These are phyloP conservation scores for Coemansia asiatica DNA, from an alignment of 192 early-diverging fungal genomes.

Conservation along the genomic window DNA sequence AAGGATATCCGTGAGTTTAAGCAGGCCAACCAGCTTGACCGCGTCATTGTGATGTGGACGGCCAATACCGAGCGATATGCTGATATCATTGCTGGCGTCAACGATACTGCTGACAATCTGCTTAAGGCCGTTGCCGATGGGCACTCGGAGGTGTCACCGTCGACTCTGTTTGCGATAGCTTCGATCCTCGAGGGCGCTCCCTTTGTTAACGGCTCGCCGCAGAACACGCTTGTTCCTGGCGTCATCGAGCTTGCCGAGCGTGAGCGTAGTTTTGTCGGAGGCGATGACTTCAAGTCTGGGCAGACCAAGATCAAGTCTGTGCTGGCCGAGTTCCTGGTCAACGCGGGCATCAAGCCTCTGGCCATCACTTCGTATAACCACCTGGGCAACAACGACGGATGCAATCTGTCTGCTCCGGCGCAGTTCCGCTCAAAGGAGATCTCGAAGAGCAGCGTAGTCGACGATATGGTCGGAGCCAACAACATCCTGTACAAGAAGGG, in stretches of 20 bases:
- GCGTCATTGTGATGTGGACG: constrained; percentile 97
- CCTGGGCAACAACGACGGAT: constrained; percentile 99
- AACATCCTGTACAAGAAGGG: constrained; percentile 82
- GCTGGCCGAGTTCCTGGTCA: constrained; percentile 97
- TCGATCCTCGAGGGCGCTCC: constrained; percentile 93
- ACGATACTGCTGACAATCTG: constrained; percentile 95
- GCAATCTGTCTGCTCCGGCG: constrained; percentile 93
- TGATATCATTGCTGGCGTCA: constrained; percentile 82
- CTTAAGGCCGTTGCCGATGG: constrained; percentile 74
- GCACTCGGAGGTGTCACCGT: constrained; percentile 93
- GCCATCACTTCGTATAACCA: constrained; percentile 97
- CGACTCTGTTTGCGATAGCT: constrained; percentile 94
- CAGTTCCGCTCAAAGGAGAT: constrained; percentile 99
- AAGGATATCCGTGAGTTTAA: constrained; percentile 97
- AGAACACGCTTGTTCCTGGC: constrained; percentile 99
- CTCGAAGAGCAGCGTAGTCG: constrained; percentile 97
- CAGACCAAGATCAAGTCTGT: constrained; percentile 99
- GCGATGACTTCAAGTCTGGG: constrained; percentile 99
- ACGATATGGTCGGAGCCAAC: constrained; percentile 99
- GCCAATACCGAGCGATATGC: constrained; percentile 96
- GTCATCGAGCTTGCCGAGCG: constrained; percentile 86
- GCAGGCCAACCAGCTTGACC: constrained; percentile 80
- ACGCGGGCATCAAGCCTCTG: constrained; percentile 97
- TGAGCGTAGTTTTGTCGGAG: constrained; percentile 88
- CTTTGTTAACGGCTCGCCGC: constrained; percentile 98